Base-by-base conservation (phyloP, 257 asterid species). In the Ajuga chamaepitys region DNA sequence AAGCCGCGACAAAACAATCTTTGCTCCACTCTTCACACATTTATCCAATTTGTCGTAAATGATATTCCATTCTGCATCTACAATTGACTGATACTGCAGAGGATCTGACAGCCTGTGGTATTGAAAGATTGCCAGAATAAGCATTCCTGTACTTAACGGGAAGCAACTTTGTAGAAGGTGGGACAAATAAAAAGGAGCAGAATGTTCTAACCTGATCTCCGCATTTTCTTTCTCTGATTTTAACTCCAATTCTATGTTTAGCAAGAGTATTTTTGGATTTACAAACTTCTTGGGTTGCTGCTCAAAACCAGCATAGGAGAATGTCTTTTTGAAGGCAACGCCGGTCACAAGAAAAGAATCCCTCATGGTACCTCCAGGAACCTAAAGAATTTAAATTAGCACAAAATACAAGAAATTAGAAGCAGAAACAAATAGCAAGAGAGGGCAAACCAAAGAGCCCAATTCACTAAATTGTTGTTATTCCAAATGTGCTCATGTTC, bases 171-270 rank as follows among this genome's bases (percentile, higher is more conserved):
- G 59, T 51, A 63, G 37, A 18, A 45, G 45, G 54, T 26, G 41
- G 21, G 53, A 40, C 45, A 66, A 46, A 46, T 57, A 9, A 16
- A 51, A 64, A 50, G 28, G 28, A 51, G 57, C 5, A 56, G 66
- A 68, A 62, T 21, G 70, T 55, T 62, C 71, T 24, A 57, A 90
- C 99, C 99, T 84, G 75, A 94, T 94, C 87, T 94, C 99, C 26
- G 99, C 99, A 75, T 94, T 94, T 80, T 94, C 99, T 80, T 93
- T 93, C 84, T 93, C 99, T 28, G 99, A 93, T 78, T 93, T 93
- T 67, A 93, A 81, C 76, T 93, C 99, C 85, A 93, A 72, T 71
- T 93, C 99, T 46, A 93, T 89, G 84, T 93, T 93, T 42, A 93
- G 85, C 72, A 93, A 65, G 57, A 93, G 95, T 56, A 93, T 83